Conservation (phyloP, 1,139 yeast genomes). For the Neolecta irregularis region DNA sequence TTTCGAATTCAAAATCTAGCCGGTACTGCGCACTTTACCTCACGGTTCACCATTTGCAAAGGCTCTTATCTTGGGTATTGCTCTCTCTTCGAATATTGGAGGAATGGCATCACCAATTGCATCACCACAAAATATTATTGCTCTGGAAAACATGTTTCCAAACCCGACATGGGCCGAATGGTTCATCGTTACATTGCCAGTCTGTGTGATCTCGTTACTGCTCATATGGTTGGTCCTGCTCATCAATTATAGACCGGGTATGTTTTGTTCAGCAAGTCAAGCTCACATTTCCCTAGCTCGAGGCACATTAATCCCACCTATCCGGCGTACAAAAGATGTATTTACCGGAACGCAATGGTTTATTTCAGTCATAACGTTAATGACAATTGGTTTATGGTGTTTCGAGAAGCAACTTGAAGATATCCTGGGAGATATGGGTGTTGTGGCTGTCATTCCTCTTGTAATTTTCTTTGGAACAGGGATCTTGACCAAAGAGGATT, state of each 20-base stretch:
- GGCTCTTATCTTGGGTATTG: constrained; percentile 77
- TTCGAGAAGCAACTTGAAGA: constrained; percentile 51
- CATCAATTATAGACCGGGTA: constrained; percentile 48
- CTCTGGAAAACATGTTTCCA: constrained; percentile 74
- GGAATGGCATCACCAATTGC: constrained; percentile 97
- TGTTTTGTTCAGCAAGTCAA: constrained; percentile 17
- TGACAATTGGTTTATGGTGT: constrained; percentile 78
- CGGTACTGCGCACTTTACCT: constrained; percentile 67
- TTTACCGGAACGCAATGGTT: constrained; percentile 62
- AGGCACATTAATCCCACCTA: constrained; percentile 44
- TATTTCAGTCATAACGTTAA: constrained; percentile 46
- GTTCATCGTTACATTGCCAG: constrained; percentile 79
- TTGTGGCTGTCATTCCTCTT: constrained; percentile 71
- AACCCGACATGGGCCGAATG: constrained; percentile 90
- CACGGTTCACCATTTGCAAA: constrained; percentile 63
- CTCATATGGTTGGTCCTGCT: constrained; percentile 58
- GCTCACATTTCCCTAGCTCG: not conserved
- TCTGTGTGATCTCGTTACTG: constrained; percentile 44
- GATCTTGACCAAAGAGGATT: constrained; percentile 63
- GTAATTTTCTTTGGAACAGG: constrained; percentile 81
- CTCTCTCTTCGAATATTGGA: constrained; percentile 79
- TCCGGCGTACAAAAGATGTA: constrained; percentile 41
- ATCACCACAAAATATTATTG: constrained; percentile 86
- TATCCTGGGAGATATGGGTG: constrained; percentile 78
- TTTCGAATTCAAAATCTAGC: no score